phyloP scores from a whole-genome alignment of 2,329 filamentous ascomycete genomes.

The Teratosphaeria gauchensis region DNA sequence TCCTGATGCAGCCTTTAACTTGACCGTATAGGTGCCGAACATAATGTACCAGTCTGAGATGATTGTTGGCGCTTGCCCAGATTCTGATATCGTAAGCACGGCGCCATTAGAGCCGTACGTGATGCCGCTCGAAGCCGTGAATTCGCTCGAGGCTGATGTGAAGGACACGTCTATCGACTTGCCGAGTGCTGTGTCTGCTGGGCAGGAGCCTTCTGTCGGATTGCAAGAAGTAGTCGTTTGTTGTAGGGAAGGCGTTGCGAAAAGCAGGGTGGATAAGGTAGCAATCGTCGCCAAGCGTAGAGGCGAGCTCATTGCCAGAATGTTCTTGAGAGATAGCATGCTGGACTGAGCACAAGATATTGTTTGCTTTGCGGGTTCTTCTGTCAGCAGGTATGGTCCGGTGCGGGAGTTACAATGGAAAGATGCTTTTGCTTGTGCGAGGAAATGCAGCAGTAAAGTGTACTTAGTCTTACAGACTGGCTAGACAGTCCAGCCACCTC shows the following conservation, averaged over 20 bases:
- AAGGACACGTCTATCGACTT: conserved; percentile 80
- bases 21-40: conserved; percentile 86
- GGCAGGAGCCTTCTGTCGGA: conserved; percentile 52
- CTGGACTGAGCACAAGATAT: conserved; percentile 3
- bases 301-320: conserved; percentile 22
- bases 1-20: conserved; percentile 76
- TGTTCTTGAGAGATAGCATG: conserved; percentile 18
- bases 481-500: neutral
- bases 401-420: neutral
- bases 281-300: conserved; percentile 30
- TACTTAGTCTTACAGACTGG: neutral
- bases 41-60: conserved; percentile 96
- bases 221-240: conserved; percentile 51
- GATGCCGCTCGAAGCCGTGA: conserved; percentile 56
- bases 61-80: conserved; percentile 78
- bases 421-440: conserved; percentile 6
- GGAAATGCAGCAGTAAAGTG: neutral
- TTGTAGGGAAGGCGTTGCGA: conserved; percentile 31
- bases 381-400: neutral
- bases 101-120: conserved; percentile 70
- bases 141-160: conserved; percentile 65
- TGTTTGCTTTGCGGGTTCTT: conserved; percentile 2
- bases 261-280: conserved; percentile 27
- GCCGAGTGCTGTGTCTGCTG: conserved; percentile 69
- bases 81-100: conserved; percentile 65